Evolutionary conservation across 2,329 filamentous ascomycete genomes (phyloP).

Genomic region (Aspergillus texensis): DNA sequence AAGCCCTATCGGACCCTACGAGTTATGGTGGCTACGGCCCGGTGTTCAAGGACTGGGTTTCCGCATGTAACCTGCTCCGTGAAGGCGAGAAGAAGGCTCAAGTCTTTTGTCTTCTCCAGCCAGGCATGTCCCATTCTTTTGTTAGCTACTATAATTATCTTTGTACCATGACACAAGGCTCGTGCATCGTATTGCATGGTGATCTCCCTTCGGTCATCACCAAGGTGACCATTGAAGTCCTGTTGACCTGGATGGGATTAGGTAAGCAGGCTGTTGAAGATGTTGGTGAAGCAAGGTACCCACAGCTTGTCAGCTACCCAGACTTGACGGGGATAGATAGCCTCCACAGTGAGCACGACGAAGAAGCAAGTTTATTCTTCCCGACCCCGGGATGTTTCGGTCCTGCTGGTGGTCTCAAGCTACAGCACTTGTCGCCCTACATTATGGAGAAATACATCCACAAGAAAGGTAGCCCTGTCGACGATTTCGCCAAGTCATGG

Average conservation of each 20-base stretch:
- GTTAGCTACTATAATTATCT: conserved; percentile 45
- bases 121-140: conserved; percentile 20
- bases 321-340: background rate
- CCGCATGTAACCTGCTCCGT: conserved; percentile 38
- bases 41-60: conserved; percentile 51
- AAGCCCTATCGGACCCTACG: background rate
- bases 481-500: conserved; percentile 40
- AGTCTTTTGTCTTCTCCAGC: conserved; percentile 49
- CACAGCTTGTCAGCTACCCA: background rate
- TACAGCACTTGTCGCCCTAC: background rate
- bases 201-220: conserved; percentile 39
- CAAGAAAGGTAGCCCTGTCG: background rate
- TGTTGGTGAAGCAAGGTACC: background rate
- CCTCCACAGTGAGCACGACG: background rate
- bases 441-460: background rate
- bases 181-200: conserved; percentile 38
- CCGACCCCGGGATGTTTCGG: background rate
- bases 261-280: background rate
- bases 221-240: conserved; percentile 44
- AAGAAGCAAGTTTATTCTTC: background rate
- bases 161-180: conserved; percentile 46
- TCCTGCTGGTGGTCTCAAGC: background rate
- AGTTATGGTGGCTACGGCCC: conserved; percentile 38
- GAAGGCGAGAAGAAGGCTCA: conserved; percentile 33
- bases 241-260: conserved; percentile 51